Evolutionary conservation across 225 moss, liverwort and hornwort genomes (phyloP).

Genomic region (Bryum argenteum): DNA sequence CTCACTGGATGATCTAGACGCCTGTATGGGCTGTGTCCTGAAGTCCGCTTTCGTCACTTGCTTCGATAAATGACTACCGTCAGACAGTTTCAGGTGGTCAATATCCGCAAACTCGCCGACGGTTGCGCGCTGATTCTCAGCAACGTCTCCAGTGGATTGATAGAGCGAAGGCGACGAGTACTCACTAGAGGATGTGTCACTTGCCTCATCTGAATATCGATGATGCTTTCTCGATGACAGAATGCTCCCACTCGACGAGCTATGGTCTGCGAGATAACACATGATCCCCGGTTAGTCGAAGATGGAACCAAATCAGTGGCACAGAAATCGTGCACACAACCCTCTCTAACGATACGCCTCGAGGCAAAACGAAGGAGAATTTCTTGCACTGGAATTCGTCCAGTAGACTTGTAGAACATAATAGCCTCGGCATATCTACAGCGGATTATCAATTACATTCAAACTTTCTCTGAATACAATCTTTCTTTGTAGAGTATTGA

Average conservation of each 20-base stretch:
- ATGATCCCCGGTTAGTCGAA: slow-evolving; percentile 17
- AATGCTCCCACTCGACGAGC: slow-evolving; percentile 56
- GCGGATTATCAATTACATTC: neutral
- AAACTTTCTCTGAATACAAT: no score
- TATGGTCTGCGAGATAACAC: slow-evolving; percentile 34
- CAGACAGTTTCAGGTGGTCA: slow-evolving; percentile 48
- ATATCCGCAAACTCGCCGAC: slow-evolving; percentile 50
- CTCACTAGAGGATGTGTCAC: slow-evolving; percentile 52
- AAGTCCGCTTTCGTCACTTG: slow-evolving; percentile 33
- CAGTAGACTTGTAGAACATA: neutral
- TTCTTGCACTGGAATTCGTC: neutral
- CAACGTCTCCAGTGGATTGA: slow-evolving; percentile 35
- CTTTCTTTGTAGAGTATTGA: no score
- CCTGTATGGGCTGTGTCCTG: slow-evolving; percentile 28
- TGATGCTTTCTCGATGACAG: slow-evolving; percentile 47
- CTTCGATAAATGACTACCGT: slow-evolving; percentile 36
- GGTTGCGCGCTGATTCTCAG: slow-evolving; percentile 30
- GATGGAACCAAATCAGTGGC: neutral
- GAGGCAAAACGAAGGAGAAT: neutral
- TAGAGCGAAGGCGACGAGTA: slow-evolving; percentile 50
- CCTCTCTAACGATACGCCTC: neutral
- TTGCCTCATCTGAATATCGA: slow-evolving; percentile 61
- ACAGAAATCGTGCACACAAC: neutral
- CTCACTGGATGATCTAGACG: slow-evolving; percentile 28
- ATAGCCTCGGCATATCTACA: neutral